Base-by-base conservation (phyloP, 2,329 filamentous ascomycete genomes). In the Ascomycota sp. region DNA sequence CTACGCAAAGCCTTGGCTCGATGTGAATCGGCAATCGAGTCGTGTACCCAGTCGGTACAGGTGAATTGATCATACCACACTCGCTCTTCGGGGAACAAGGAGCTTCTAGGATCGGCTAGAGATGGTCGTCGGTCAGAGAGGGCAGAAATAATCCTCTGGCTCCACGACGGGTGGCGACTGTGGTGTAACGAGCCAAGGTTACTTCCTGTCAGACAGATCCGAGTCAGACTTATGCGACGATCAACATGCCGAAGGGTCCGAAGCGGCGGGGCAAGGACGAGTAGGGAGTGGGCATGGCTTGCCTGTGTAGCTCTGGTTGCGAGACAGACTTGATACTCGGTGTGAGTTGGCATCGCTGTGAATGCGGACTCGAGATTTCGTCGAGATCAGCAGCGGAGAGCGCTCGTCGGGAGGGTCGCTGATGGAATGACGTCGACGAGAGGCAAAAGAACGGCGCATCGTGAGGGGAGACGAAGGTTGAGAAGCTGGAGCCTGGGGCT, bases 61-160 rank as follows among this genome's bases (percentile, higher is more conserved):
- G 83, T 92, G 48, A 92, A 92, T 55, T 98, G 89, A 59, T 98
- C 89, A 56, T 95, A 95, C 89, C 89, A 95, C 8, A 91, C 78
- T 38, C 89, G 74, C 43, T 95, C 83, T 47, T 93, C 80, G 33
- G 75, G 61, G 44, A 72, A 75, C 8, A 77, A 55, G 5, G 71
- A 74, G 27, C 63, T 58, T 46, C 74, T 78, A 33, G 73, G 74
- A 40, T 76, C 72, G 39, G 62, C 53, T 54, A 75, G 57, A 39
- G 64, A 64, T 25, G 66, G 62, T 44, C 63, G 66, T 40, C 62
- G 59, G 45, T 66, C 72, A 37, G 56, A 59, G 36, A 79, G 58
- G 35, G 69, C 75, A 38, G 65, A 66, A 38, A 68, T 66, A 21
- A 79, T 58, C 12, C 76, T 67, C 29, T 64, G 58, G 12, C 68